A percentile compares a stretch with the other conserved stretches of the same genome.
Evolutionary conservation across 2,329 filamentous ascomycete species (phyloP).

Genomic region (Aphanocladium album): DNA sequence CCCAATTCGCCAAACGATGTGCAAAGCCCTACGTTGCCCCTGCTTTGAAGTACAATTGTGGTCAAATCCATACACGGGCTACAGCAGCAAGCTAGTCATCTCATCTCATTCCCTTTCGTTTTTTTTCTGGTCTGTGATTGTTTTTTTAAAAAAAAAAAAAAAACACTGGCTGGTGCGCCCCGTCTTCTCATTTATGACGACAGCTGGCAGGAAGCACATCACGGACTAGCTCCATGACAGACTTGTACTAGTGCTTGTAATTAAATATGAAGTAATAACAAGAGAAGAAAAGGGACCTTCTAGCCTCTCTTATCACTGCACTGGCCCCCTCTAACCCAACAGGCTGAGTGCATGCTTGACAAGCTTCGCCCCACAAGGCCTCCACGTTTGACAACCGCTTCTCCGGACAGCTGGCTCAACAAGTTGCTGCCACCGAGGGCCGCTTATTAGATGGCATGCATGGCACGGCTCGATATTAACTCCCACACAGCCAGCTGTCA

Average conservation of each 20-base stretch:
- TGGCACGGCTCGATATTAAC: constrained; percentile 8
- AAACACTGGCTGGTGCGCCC: too few species aligned
- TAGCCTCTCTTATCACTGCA: neutral
- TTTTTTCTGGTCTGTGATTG: too few species aligned
- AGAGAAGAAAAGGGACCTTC: neutral
- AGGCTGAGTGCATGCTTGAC: neutral
- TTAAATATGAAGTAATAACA: neutral
- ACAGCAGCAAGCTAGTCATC: too few species aligned
- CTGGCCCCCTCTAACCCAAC: neutral
- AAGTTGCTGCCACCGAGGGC: neutral
- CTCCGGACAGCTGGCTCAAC: constrained; percentile 8
- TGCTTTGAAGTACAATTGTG: neutral
- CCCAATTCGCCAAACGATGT: neutral
- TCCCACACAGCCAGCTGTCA: constrained; percentile 12
- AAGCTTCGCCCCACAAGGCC: constrained; percentile 4
- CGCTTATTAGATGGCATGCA: neutral
- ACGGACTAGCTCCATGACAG: neutral
- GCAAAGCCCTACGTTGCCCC: neutral
- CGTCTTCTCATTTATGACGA: too few species aligned
- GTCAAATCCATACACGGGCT: neutral
- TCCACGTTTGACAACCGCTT: constrained; percentile 7
- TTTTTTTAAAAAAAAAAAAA: too few species aligned
- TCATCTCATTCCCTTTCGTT: neutral
- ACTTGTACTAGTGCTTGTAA: neutral
- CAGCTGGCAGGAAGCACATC: too few species aligned